Evolutionary conservation across 129 eudicot species (phyloP), one percentile per base, ranked within the genome.

Genomic region (Smallanthus sonchifolius): DNA sequence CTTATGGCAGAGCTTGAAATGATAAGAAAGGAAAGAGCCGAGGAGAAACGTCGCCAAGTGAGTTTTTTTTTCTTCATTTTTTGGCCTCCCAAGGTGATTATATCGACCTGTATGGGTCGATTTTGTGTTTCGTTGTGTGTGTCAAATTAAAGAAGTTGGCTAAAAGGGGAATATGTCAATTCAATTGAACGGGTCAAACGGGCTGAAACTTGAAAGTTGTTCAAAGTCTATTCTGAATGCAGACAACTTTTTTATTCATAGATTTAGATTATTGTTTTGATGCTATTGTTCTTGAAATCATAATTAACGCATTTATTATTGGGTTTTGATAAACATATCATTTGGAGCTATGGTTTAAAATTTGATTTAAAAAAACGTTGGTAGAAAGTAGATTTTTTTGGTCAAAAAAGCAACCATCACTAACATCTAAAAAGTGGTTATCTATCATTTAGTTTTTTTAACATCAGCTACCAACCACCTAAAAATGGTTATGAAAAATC

Each of bases 1-100:
- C 97, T 93, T 60, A 64, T 93, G 81, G 96, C 96, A 52, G 98
- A 90, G 79, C 98, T 93, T 80, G 98, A 88, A 78, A 82, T 81
- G 39, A 83, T 93, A 75, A 90, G 84, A 84, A 95, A 86, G 84
- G 99, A 95, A 81, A 87, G 92, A 73, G 95, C 96, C 0, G 99
- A 95, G 80, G 97, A 88, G 84, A 95, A 87, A 71, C 69, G 83
- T 7, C 88, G 88, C 24, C 81, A 84, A 75, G 98, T 92, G 64
- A 86, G 95, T 81, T 44, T 15, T 65, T 51, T 6, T 57, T 39
- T 60, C 3, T 0, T 9, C 4, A 30, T 60, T 11, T 32, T 32
- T 32, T 60, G 15, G 30, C 17, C 5, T 60, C 7, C 61, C 30
- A 20, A 19, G 64, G 4, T 28, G 42, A 34, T 19, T 4, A 60